phyloP scores from a whole-genome alignment of 345 rosid species.

The Salix viminalis region DNA sequence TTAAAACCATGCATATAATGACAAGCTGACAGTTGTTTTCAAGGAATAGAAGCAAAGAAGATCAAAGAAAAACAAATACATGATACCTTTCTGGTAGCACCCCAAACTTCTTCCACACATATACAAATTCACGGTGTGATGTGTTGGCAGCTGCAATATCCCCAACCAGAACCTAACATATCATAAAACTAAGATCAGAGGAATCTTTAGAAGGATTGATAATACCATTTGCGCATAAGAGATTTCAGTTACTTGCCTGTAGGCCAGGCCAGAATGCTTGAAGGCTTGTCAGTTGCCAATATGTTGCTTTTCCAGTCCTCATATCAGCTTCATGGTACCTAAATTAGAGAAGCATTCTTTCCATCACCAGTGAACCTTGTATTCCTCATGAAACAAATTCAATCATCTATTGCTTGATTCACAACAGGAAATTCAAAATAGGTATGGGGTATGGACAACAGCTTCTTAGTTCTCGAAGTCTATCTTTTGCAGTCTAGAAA shows the following conservation, averaged over 20 bases:
- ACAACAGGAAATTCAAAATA: not conserved
- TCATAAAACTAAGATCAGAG: constrained; percentile 22
- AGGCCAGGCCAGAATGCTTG: constrained; percentile 99
- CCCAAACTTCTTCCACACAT: constrained; percentile 87
- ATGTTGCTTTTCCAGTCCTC: constrained; percentile 92
- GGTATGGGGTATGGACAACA: not conserved
- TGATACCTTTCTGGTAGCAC: constrained; percentile 79
- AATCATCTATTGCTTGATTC: not conserved
- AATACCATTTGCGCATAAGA: not conserved
- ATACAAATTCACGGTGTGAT: constrained; percentile 79
- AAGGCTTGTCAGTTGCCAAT: constrained; percentile 99
- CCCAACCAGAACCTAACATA: constrained; percentile 84
- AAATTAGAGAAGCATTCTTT: constrained; percentile 5
- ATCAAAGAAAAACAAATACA: not conserved
- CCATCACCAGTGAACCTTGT: constrained; percentile 3
- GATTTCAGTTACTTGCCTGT: constrained; percentile 50
- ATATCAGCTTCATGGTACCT: constrained; percentile 99
- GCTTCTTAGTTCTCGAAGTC: not conserved
- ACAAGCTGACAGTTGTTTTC: not conserved
- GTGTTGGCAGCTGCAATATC: constrained; percentile 87
- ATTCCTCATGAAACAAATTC: not conserved
- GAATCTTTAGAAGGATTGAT: constrained; percentile 5
- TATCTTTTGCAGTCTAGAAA: not conserved
- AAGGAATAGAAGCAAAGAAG: not conserved
- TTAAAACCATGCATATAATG: not conserved